Conservation (phyloP, 2,329 filamentous ascomycete genomes). For the Karstenula rhodostoma region DNA sequence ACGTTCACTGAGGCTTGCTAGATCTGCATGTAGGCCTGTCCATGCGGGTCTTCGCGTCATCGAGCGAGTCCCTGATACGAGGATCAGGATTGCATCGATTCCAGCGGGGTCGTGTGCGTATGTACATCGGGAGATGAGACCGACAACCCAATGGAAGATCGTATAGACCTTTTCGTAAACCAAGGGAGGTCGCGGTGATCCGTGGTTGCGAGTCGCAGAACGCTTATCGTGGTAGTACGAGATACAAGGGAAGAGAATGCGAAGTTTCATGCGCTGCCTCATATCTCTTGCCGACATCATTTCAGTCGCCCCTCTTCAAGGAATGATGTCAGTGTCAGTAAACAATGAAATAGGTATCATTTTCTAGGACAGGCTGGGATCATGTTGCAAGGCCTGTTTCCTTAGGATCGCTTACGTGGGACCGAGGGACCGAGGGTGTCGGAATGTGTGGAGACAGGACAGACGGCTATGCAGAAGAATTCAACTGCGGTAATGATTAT, state of each 20-base stretch:
- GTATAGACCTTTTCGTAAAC: neutral
- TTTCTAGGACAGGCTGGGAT: neutral
- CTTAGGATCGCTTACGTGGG: neutral
- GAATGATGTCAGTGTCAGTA: neutral
- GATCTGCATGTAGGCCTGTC: too few species aligned
- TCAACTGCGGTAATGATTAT: too few species aligned
- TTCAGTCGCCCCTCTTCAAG: neutral
- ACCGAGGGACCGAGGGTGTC: too few species aligned
- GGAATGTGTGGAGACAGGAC: too few species aligned
- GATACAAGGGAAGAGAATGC: neutral
- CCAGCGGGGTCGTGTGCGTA: too few species aligned
- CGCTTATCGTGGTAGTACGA: neutral
- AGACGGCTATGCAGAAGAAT: too few species aligned
- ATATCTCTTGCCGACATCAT: neutral
- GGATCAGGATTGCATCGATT: too few species aligned
- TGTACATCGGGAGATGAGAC: neutral
- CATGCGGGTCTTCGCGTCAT: too few species aligned
- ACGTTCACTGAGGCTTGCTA: too few species aligned
- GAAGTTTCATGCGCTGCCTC: neutral
- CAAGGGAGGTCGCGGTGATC: neutral
- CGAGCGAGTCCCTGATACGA: too few species aligned
- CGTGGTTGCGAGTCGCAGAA: neutral
- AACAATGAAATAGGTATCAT: neutral
- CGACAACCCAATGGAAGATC: neutral
- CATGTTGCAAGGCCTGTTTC: neutral